These are phyloP conservation scores for Nyssa sinensis DNA, from an alignment of 148 eudicot genomes.

Conservation along the genomic window DNA sequence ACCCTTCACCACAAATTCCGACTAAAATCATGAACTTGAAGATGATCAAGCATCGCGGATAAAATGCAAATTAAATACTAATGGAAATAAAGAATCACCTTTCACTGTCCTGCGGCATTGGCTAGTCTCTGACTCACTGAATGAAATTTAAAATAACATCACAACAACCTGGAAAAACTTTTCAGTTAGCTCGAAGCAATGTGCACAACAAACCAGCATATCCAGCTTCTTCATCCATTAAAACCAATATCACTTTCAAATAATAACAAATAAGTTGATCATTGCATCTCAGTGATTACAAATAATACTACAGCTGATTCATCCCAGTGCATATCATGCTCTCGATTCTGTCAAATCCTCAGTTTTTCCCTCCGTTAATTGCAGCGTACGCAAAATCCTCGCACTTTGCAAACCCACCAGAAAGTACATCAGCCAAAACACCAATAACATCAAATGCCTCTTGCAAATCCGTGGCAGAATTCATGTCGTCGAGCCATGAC, in stretches of 20 bases:
- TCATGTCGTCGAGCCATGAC: constrained; percentile 80
- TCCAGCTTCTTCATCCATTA: not conserved
- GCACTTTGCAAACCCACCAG: constrained; percentile 60
- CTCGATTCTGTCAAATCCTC: constrained; percentile 11
- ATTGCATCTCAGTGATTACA: too few relatives aligned
- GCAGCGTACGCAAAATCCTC: constrained; percentile 87
- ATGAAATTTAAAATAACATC: not conserved
- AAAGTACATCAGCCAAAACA: constrained; percentile 72
- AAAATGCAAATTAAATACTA: too few relatives aligned
- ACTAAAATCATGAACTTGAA: too few relatives aligned
- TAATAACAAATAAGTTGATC: too few relatives aligned
- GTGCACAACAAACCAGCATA: constrained; percentile 11
- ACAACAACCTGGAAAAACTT: not conserved
- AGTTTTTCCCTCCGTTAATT: constrained; percentile 65
- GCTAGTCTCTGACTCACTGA: too few relatives aligned
- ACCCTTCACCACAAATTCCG: too few relatives aligned
- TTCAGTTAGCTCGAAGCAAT: not conserved
- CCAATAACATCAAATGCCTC: constrained; percentile 90
- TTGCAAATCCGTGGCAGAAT: constrained; percentile 64
- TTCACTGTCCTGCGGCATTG: too few relatives aligned
- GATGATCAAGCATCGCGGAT: too few relatives aligned
- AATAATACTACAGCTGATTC: too few relatives aligned
- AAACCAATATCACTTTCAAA: not conserved
- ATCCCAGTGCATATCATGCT: too few relatives aligned
- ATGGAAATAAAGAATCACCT: too few relatives aligned